Percentiles rank a stretch among this genome's conserved stretches.
Evolutionary conservation across 2,329 filamentous ascomycete species (phyloP).

Genomic region (Domatiomyces catenatus): DNA sequence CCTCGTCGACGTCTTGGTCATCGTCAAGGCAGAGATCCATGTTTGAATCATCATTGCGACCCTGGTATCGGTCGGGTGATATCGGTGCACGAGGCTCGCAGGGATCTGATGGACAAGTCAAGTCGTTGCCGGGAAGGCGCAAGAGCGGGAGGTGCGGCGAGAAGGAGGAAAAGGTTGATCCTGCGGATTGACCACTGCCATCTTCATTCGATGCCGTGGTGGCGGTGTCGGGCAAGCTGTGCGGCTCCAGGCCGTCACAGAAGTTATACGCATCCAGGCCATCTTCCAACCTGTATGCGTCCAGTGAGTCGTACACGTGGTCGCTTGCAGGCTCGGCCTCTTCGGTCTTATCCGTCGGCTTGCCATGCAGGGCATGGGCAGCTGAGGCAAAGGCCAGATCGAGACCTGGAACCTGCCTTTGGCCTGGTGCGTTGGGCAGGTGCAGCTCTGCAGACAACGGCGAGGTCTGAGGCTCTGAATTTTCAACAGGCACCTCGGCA

Average conservation of each 20-base stretch:
- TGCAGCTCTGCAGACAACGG: background rate
- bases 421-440: background rate
- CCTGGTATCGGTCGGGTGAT: conserved; percentile 18
- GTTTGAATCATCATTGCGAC: conserved; percentile 13
- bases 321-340: background rate
- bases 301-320: background rate
- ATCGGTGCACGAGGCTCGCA: conserved; percentile 18
- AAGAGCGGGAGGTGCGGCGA: conserved; percentile 35
- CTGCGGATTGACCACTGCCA: conserved; percentile 20
- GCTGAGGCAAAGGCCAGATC: conserved; percentile 13
- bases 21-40: conserved; percentile 9
- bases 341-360: background rate
- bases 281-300: background rate
- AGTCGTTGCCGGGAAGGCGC: conserved; percentile 33
- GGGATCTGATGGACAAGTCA: conserved; percentile 27
- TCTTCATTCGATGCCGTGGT: conserved; percentile 16
- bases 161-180: conserved; percentile 23
- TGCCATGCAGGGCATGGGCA: conserved; percentile 8
- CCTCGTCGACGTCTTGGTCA: conserved; percentile 42
- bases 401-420: conserved; percentile 12
- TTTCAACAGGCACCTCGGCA: background rate
- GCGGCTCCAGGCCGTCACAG: conserved; percentile 16
- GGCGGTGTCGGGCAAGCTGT: conserved; percentile 22
- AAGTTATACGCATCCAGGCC: background rate
- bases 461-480: background rate